Percentiles rank a stretch among this genome's conserved stretches.
Evolutionary conservation across 257 asterid species (phyloP).

Genomic region (Verbena officinalis): DNA sequence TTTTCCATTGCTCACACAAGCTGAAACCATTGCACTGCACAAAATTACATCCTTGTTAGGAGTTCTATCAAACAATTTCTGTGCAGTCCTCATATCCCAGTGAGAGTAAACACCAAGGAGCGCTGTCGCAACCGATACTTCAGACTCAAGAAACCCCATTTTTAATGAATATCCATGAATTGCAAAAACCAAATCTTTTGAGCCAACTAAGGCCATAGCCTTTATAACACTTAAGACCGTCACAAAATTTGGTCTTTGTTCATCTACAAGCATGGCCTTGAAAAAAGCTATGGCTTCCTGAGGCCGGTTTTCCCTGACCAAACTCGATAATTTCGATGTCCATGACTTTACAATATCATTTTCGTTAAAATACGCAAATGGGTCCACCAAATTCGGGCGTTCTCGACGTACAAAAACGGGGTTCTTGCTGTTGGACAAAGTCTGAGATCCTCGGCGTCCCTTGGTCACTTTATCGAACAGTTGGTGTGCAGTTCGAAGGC

Average conservation of each 20-base stretch:
- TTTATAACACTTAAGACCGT: slow-evolving; percentile 54
- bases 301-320: slow-evolving; percentile 55
- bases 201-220: slow-evolving; percentile 47
- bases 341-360: slow-evolving; percentile 50
- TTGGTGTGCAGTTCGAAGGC: slow-evolving; percentile 46
- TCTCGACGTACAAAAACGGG: slow-evolving; percentile 26
- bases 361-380: slow-evolving; percentile 37
- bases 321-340: slow-evolving; percentile 59
- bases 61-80: slow-evolving; percentile 46
- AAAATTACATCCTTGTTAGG: slow-evolving; percentile 55
- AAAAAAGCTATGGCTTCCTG: slow-evolving; percentile 59
- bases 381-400: slow-evolving; percentile 33
- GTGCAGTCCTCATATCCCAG: slow-evolving; percentile 50
- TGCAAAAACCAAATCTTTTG: slow-evolving; percentile 33
- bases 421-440: slow-evolving; percentile 25
- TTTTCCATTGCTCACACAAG: slow-evolving; percentile 54
- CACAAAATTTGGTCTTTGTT: slow-evolving; percentile 57
- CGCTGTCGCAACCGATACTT: slow-evolving; percentile 59
- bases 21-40: slow-evolving; percentile 75
- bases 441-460: slow-evolving; percentile 35
- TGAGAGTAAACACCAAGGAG: slow-evolving; percentile 68
- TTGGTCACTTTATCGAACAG: slow-evolving; percentile 60
- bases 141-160: slow-evolving; percentile 51
- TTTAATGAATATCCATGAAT: slow-evolving; percentile 64
- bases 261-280: slow-evolving; percentile 57